Evolutionary conservation across 495 filamentous ascomycete genomes (phyloP).

Genomic region (Polyplosphaeria fusca): DNA sequence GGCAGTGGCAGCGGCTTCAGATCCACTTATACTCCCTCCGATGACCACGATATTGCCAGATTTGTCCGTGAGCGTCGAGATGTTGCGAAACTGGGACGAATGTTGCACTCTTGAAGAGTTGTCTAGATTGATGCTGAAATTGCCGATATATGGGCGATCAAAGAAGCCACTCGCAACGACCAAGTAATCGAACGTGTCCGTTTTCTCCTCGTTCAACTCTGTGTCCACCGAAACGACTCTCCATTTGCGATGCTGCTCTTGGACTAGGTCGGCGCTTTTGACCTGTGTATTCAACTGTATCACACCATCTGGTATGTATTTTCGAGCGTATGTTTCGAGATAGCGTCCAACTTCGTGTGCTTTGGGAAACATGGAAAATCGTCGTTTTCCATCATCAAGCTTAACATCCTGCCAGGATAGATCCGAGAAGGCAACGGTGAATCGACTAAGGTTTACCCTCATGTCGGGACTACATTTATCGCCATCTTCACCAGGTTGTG

Average conservation of each 20-base stretch:
- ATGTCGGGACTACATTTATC: constrained; percentile 59
- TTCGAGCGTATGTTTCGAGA: constrained; percentile 58
- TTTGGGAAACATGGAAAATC: constrained; percentile 57
- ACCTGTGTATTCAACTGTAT: constrained; percentile 57
- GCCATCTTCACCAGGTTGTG: constrained; percentile 41
- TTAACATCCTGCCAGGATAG: constrained; percentile 60
- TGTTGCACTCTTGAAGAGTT: not conserved
- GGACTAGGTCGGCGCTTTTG: constrained; percentile 25
- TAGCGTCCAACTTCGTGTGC: constrained; percentile 77
- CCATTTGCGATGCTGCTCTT: constrained; percentile 48
- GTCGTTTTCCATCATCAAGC: constrained; percentile 4
- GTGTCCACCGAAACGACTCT: constrained; percentile 39
- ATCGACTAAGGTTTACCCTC: constrained; percentile 74
- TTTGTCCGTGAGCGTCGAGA: not conserved
- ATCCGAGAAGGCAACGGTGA: constrained; percentile 78
- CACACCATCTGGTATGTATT: constrained; percentile 52
- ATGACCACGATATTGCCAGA: constrained; percentile 70
- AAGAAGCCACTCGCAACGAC: constrained; percentile 78
- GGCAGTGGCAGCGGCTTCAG: constrained; percentile 69
- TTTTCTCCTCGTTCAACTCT: not conserved
- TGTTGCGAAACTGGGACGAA: constrained; percentile 18
- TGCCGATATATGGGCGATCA: constrained; percentile 51
- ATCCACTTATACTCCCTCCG: constrained; percentile 80
- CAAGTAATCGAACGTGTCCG: constrained; percentile 62
- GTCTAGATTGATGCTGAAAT: constrained; percentile 24